phyloP scores from a whole-genome alignment of 495 filamentous ascomycete species.

The Platismatia glauca region DNA sequence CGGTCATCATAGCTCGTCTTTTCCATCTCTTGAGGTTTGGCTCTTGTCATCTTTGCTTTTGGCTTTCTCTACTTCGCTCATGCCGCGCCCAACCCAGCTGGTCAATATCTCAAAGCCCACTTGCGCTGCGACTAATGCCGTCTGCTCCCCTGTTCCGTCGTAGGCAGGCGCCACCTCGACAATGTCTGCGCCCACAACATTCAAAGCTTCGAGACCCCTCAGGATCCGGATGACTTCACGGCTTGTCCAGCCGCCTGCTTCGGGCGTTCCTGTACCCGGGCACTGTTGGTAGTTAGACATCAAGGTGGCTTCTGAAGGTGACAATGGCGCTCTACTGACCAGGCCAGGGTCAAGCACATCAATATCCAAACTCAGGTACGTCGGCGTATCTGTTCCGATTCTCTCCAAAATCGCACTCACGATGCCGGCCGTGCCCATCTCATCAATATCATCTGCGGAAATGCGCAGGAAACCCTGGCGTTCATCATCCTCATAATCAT shows the following conservation, averaged over 20 bases:
- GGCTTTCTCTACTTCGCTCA: constrained; percentile 30
- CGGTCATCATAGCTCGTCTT: constrained; percentile 13
- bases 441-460: constrained; percentile 63
- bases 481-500: constrained; percentile 58
- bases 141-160: constrained; percentile 74
- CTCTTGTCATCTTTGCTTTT: constrained; percentile 19
- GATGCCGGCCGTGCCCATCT: constrained; percentile 42
- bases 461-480: constrained; percentile 57
- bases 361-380: constrained; percentile 68
- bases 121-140: constrained; percentile 75
- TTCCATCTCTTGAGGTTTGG: background rate
- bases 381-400: constrained; percentile 52
- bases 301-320: background rate
- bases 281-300: constrained; percentile 9
- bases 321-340: constrained; percentile 27
- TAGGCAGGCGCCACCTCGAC: constrained; percentile 85
- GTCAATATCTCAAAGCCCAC: constrained; percentile 75
- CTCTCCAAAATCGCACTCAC: constrained; percentile 49
- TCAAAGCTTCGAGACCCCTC: constrained; percentile 59
- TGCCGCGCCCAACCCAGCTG: constrained; percentile 57
- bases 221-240: constrained; percentile 62
- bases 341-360: constrained; percentile 66
- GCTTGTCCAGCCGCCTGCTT: constrained; percentile 67
- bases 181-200: constrained; percentile 66
- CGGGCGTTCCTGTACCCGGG: constrained; percentile 65